Percentiles rank a stretch among this genome's conserved stretches.
Evolutionary conservation across 116 monocot species (phyloP).

Genomic region (Zostera marina): DNA sequence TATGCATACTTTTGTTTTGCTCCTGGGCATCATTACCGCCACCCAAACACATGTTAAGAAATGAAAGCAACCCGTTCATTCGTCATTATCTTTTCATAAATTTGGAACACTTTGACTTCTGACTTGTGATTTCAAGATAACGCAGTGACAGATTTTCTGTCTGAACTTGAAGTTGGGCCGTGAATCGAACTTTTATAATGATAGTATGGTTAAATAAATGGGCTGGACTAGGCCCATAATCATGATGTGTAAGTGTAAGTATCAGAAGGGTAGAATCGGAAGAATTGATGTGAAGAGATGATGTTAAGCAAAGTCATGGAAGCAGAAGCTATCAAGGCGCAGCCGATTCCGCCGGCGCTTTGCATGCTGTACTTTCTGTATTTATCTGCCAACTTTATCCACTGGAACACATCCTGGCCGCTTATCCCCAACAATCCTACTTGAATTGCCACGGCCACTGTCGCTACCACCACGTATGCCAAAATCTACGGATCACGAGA

Average conservation of each 20-base stretch:
- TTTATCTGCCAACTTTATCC: conserved; percentile 29
- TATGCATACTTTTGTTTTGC: neutral
- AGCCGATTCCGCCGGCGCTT: conserved; percentile 16
- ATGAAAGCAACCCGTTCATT: neutral
- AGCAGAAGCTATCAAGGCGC: conserved; percentile 8
- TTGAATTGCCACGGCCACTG: conserved; percentile 15
- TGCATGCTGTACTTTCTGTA: conserved; percentile 34
- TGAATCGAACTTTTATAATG: too few species aligned
- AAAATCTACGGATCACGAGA: too few species aligned
- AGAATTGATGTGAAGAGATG: conserved; percentile 30
- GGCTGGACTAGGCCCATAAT: too few species aligned
- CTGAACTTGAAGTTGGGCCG: too few species aligned
- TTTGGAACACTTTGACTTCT: too few species aligned
- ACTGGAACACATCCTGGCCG: conserved; percentile 22
- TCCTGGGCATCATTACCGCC: neutral
- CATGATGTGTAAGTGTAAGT: too few species aligned
- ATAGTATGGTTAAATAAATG: neutral
- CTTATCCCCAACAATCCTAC: conserved; percentile 16
- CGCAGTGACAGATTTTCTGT: too few species aligned
- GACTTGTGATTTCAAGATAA: too few species aligned
- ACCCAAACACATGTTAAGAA: neutral
- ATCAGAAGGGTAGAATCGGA: conserved; percentile 1
- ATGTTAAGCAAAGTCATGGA: conserved; percentile 14
- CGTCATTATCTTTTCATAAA: neutral
- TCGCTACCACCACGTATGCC: conserved; percentile 14